A percentile compares a stretch with the other conserved stretches of the same genome.
phyloP scores from a whole-genome alignment of 176 grass and related monocot species.

The Hsuehochloa calcarea region DNA sequence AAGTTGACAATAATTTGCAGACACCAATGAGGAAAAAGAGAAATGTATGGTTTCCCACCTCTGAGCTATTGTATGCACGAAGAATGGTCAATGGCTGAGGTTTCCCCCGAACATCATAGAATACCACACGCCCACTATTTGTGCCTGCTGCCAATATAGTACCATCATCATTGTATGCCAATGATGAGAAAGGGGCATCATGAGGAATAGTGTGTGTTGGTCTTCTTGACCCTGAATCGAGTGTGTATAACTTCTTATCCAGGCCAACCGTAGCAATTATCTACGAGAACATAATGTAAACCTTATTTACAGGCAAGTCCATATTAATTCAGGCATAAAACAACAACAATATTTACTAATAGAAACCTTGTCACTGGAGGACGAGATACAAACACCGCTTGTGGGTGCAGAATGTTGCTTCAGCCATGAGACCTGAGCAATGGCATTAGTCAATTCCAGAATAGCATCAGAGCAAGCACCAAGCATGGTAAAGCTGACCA shows the following conservation, averaged over 20 bases:
- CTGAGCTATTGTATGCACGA: constrained; percentile 88
- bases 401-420: constrained; percentile 98
- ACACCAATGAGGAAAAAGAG: constrained; percentile 10
- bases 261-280: constrained; percentile 89
- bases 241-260: constrained; percentile 87
- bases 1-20: constrained; percentile 5
- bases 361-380: constrained; percentile 91
- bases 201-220: constrained; percentile 71
- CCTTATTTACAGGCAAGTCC: not conserved
- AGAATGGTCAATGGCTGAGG: constrained; percentile 86
- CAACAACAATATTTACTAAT: constrained; percentile 12
- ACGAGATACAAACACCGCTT: constrained; percentile 90
- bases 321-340: constrained; percentile 37
- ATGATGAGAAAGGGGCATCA: constrained; percentile 88
- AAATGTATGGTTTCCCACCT: constrained; percentile 48
- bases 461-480: constrained; percentile 6
- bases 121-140: constrained; percentile 88
- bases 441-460: constrained; percentile 8
- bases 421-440: constrained; percentile 77
- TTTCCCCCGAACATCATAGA: constrained; percentile 94
- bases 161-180: constrained; percentile 92
- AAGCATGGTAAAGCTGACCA: not conserved
- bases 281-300: constrained; percentile 50
- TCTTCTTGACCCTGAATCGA: constrained; percentile 74
- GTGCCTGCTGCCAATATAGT: constrained; percentile 88